A percentile compares a stretch with the other conserved stretches of the same genome.
Conservation (phyloP, 1,284 basidiomycete species). For the Leccinum fallax region DNA sequence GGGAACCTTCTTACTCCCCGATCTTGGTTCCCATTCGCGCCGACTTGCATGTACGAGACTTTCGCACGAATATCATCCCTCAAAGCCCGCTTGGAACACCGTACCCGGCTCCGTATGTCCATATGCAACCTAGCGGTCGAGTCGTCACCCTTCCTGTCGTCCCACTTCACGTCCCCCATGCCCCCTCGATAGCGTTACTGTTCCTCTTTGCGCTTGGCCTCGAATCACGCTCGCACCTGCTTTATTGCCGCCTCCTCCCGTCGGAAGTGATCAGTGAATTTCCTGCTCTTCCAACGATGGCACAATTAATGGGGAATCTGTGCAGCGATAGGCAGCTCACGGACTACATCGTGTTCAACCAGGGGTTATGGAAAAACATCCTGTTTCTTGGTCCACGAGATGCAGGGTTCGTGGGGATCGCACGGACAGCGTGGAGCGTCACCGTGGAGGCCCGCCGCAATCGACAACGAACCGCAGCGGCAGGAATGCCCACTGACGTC, state of each 20-base stretch:
- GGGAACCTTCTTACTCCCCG: slow-evolving; percentile 38
- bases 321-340: slow-evolving; percentile 36
- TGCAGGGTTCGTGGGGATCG: slow-evolving; percentile 37
- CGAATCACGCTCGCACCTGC: slow-evolving; percentile 35
- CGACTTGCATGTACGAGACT: slow-evolving; percentile 42
- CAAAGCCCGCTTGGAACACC: slow-evolving; percentile 36
- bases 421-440: slow-evolving; percentile 46
- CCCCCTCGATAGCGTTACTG: slow-evolving; percentile 35
- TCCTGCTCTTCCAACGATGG: slow-evolving; percentile 59
- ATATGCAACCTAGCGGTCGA: slow-evolving; percentile 14
- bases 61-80: slow-evolving; percentile 42
- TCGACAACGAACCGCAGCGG: slow-evolving; percentile 22
- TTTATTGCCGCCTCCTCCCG: slow-evolving; percentile 44
- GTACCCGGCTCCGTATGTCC: slow-evolving; percentile 35
- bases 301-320: slow-evolving; percentile 39
- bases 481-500: slow-evolving; percentile 18
- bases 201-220: slow-evolving; percentile 37
- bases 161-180: slow-evolving; percentile 36
- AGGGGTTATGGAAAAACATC: slow-evolving; percentile 48
- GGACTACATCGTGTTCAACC: slow-evolving; percentile 37
- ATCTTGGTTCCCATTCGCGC: slow-evolving; percentile 51
- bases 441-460: slow-evolving; percentile 43
- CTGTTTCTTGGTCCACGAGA: slow-evolving; percentile 43
- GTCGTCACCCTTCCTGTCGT: slow-evolving; percentile 35
- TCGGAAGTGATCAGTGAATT: slow-evolving; percentile 45